Conservation (phyloP, 1,284 basidiomycete genomes). For the Lignosus rhinocerotis region DNA sequence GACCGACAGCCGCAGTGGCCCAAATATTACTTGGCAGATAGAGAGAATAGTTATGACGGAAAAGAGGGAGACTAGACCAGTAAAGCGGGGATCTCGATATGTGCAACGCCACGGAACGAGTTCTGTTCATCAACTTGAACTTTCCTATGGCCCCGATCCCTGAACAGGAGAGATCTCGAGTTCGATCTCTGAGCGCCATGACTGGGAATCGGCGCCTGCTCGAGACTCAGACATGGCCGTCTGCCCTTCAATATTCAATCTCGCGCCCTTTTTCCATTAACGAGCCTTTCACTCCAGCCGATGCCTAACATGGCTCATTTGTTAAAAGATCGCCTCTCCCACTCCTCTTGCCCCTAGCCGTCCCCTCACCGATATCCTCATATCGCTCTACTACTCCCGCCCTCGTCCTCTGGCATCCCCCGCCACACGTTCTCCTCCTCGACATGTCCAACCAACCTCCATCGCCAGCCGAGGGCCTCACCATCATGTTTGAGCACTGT, state of each 20-base stretch:
- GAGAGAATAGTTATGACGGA: not conserved
- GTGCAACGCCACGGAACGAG: conserved; percentile 13
- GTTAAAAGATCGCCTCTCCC: conserved; percentile 1
- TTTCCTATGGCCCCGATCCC: conserved; percentile 17
- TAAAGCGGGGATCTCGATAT: conserved; percentile 14
- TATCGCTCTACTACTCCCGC: not conserved
- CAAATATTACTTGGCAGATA: not conserved
- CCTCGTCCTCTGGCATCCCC: not conserved
- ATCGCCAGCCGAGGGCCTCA: conserved; percentile 11
- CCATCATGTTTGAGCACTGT: conserved; percentile 25
- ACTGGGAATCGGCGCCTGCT: not conserved
- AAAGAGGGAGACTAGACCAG: not conserved
- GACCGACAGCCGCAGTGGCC: not conserved
- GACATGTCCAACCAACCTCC: conserved; percentile 6
- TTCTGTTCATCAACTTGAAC: conserved; percentile 23
- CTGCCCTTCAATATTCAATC: not conserved
- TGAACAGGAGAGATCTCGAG: conserved; percentile 6
- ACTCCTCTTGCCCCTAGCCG: not conserved
- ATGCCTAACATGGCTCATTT: conserved; percentile 6
- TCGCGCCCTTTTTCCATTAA: conserved; percentile 14
- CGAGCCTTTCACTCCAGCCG: conserved; percentile 8
- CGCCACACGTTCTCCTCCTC: not conserved
- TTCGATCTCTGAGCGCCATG: not conserved
- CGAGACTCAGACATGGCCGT: not conserved
- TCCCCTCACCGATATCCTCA: not conserved